phyloP scores from a whole-genome alignment of 805 yeast species.

The Zygosaccharomyces pseudorouxii region DNA sequence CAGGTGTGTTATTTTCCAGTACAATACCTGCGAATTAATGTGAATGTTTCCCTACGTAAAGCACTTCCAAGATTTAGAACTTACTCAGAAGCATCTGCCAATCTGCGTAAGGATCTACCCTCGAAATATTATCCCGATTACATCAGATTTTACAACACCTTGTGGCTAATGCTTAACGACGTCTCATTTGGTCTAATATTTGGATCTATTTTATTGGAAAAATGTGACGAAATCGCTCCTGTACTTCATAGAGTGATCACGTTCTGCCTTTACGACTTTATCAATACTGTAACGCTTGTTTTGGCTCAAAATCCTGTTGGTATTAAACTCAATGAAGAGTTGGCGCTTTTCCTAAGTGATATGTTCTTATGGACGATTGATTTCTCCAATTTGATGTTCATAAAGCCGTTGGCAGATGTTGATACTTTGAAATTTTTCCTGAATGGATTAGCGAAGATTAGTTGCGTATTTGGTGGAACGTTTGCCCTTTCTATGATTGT shows the following conservation, averaged over 20 bases:
- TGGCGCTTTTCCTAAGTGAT: constrained; percentile 82
- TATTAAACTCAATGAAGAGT: constrained; percentile 79
- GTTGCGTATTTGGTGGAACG: constrained; percentile 59
- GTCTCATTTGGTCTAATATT: constrained; percentile 65
- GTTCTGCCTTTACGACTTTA: constrained; percentile 37
- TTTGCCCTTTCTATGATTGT: constrained; percentile 60
- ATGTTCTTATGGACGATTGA: constrained; percentile 79
- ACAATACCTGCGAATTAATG: constrained; percentile 58
- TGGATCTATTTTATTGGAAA: constrained; percentile 44
- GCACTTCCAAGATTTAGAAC: constrained; percentile 17
- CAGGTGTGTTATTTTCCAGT: constrained; percentile 76
- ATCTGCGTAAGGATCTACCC: constrained; percentile 32
- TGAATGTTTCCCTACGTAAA: constrained; percentile 14
- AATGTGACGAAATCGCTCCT: constrained; percentile 36
- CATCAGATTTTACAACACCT: constrained; percentile 73
- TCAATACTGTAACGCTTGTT: constrained; percentile 56
- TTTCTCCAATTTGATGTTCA: constrained; percentile 47
- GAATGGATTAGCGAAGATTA: constrained; percentile 35
- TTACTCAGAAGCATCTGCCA: constrained; percentile 14
- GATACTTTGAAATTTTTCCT: constrained; percentile 31
- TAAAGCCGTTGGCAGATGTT: constrained; percentile 21
- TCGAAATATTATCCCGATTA: constrained; percentile 54
- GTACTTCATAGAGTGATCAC: constrained; percentile 29
- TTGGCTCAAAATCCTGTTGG: constrained; percentile 91
- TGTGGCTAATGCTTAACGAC: constrained; percentile 87